Percentiles rank a stretch among this genome's conserved stretches.
Evolutionary conservation across 805 yeast species (phyloP).

Genomic region (Tetrapisispora pingtungensis): DNA sequence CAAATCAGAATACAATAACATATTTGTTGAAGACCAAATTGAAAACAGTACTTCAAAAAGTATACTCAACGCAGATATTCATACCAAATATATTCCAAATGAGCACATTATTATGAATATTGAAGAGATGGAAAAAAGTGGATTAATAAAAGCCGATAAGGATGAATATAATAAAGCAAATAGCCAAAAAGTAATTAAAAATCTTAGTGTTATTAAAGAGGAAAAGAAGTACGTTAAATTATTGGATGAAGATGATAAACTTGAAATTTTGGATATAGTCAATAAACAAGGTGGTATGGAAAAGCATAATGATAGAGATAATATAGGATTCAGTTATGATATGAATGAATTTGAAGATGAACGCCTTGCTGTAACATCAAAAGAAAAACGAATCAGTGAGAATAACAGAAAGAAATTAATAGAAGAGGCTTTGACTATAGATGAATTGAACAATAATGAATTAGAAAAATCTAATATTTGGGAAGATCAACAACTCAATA

Average conservation of each 20-base stretch:
- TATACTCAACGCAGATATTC: too few relatives aligned
- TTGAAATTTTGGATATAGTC: slow-evolving; percentile 17
- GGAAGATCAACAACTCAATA: not conserved
- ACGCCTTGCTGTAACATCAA: slow-evolving; percentile 16
- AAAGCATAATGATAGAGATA: slow-evolving; percentile 8
- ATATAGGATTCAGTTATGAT: slow-evolving; percentile 7
- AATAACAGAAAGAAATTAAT: slow-evolving; percentile 11
- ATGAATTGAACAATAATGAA: slow-evolving; percentile 1
- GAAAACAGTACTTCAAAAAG: not conserved
- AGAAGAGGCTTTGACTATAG: slow-evolving; percentile 12
- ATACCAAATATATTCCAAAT: too few relatives aligned
- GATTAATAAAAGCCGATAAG: not conserved
- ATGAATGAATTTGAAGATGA: slow-evolving; percentile 19
- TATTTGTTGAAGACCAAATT: too few relatives aligned
- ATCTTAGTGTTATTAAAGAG: not conserved
- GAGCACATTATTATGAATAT: not conserved
- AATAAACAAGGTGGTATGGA: slow-evolving; percentile 9
- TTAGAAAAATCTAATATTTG: slow-evolving; percentile 6
- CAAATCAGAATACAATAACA: not conserved
- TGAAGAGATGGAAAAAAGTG: slow-evolving; percentile 2
- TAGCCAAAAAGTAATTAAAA: not conserved
- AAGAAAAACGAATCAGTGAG: slow-evolving; percentile 8
- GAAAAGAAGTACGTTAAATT: slow-evolving; percentile 23
- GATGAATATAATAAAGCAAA: not conserved
- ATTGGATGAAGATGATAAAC: slow-evolving; percentile 20